phyloP scores from a whole-genome alignment of 768 basidiomycete genomes.

The Trametes meyenii region DNA sequence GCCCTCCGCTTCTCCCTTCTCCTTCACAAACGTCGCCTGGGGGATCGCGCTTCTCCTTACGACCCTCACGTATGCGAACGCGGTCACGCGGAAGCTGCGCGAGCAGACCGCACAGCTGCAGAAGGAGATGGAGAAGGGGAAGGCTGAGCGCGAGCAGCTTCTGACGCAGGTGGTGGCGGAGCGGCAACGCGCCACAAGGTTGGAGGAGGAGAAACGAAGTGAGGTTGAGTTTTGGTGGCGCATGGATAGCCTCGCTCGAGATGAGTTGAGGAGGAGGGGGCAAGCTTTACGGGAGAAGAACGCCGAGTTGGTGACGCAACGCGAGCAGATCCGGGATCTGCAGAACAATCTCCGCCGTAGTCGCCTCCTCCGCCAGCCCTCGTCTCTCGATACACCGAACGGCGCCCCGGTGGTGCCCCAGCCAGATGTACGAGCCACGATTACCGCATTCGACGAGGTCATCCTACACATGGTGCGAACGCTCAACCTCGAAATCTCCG shows the following conservation, averaged over 20 bases:
- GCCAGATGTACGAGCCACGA: conserved; percentile 2
- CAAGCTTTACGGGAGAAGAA: conserved; percentile 15
- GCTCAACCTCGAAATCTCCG: conserved; percentile 26
- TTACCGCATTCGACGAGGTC: conserved; percentile 12
- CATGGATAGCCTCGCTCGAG: conserved; percentile 21
- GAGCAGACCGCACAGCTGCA: conserved; percentile 18
- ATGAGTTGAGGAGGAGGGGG: conserved; percentile 15
- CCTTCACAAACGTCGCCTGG: conserved; percentile 21
- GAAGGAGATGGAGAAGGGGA: conserved; percentile 11
- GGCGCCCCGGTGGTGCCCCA: not conserved
- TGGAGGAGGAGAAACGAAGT: conserved; percentile 7
- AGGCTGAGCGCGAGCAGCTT: conserved; percentile 11
- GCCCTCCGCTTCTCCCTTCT: conserved; percentile 14
- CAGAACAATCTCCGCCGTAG: conserved; percentile 13
- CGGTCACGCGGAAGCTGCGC: conserved; percentile 16
- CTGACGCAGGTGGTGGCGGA: conserved; percentile 2
- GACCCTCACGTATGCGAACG: conserved; percentile 17
- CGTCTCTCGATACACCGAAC: not conserved
- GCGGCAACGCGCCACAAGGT: conserved; percentile 1
- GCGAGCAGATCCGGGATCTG: conserved; percentile 19
- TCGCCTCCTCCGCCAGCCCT: not conserved
- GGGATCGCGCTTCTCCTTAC: conserved; percentile 22
- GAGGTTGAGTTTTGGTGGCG: conserved; percentile 22
- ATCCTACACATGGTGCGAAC: conserved; percentile 24
- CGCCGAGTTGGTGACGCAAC: conserved; percentile 16